Conservation (phyloP, 805 yeast genomes). For the Schizosaccharomyces octosporus region DNA sequence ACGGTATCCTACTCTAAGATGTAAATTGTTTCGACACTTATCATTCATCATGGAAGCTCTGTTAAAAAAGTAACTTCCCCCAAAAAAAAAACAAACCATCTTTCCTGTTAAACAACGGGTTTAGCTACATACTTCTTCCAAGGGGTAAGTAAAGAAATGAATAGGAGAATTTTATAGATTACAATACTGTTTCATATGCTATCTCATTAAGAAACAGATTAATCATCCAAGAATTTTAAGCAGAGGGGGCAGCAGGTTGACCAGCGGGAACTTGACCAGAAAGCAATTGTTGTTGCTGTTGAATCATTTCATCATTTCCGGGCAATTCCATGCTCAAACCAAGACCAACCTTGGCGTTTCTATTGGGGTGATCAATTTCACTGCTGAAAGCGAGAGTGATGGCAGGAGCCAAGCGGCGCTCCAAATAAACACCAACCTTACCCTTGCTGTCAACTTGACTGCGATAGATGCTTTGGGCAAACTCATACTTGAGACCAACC, state of each 20-base stretch:
- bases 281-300: conserved; percentile 8
- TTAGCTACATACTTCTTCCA: too few relatives aligned
- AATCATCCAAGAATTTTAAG: neutral
- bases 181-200: too few relatives aligned
- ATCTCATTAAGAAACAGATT: neutral
- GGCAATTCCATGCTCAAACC: conserved; percentile 1
- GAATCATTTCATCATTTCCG: conserved; percentile 1
- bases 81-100: too few relatives aligned
- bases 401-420: conserved; percentile 81
- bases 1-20: too few relatives aligned
- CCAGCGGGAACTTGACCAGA: neutral
- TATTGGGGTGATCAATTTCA: conserved; percentile 70
- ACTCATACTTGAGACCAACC: conserved; percentile 90
- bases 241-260: conserved; percentile 10
- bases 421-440: conserved; percentile 72
- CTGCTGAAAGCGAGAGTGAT: conserved; percentile 71
- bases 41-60: too few relatives aligned
- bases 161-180: too few relatives aligned
- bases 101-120: too few relatives aligned
- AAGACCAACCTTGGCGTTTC: conserved; percentile 27
- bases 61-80: too few relatives aligned
- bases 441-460: conserved; percentile 84
- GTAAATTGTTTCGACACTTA: too few relatives aligned
- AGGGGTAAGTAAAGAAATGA: too few relatives aligned
- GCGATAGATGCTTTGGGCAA: conserved; percentile 73